phyloP scores from a whole-genome alignment of 2,329 filamentous ascomycete species.

The Periconia macrospinosa region DNA sequence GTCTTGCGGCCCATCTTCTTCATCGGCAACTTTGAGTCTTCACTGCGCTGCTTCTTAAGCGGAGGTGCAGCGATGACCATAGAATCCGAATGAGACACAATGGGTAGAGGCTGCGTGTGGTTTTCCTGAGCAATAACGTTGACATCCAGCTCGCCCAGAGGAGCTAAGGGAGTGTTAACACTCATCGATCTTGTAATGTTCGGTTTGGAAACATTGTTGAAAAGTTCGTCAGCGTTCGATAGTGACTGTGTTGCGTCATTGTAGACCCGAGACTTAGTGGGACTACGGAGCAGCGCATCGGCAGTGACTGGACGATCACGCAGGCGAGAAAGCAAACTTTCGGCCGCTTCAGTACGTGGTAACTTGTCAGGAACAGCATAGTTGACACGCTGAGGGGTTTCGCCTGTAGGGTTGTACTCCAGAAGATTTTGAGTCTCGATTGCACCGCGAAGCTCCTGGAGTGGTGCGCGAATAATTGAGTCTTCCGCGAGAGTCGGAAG shows the following conservation, averaged over 20 bases:
- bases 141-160: slow-evolving; percentile 49
- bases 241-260: slow-evolving; percentile 50
- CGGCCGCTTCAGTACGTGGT: slow-evolving; percentile 71
- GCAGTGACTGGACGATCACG: slow-evolving; percentile 40
- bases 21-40: slow-evolving; percentile 48
- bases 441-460: slow-evolving; percentile 70
- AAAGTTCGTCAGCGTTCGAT: slow-evolving; percentile 31
- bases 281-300: slow-evolving; percentile 37
- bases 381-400: slow-evolving; percentile 77
- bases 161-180: slow-evolving; percentile 24
- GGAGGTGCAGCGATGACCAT: slow-evolving; percentile 35
- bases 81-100: slow-evolving; percentile 35
- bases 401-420: slow-evolving; percentile 83
- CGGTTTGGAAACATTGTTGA: slow-evolving; percentile 24
- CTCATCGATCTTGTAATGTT: slow-evolving; percentile 29
- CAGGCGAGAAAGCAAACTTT: slow-evolving; percentile 56
- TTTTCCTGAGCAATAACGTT: slow-evolving; percentile 43
- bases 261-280: slow-evolving; percentile 57
- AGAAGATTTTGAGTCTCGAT: slow-evolving; percentile 66
- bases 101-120: slow-evolving; percentile 34
- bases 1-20: slow-evolving; percentile 48
- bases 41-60: slow-evolving; percentile 49
- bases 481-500: slow-evolving; percentile 62
- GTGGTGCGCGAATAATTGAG: slow-evolving; percentile 65
- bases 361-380: slow-evolving; percentile 82